phyloP scores from a whole-genome alignment of 2,329 filamentous ascomycete genomes.

The Penicillium occitanis region DNA sequence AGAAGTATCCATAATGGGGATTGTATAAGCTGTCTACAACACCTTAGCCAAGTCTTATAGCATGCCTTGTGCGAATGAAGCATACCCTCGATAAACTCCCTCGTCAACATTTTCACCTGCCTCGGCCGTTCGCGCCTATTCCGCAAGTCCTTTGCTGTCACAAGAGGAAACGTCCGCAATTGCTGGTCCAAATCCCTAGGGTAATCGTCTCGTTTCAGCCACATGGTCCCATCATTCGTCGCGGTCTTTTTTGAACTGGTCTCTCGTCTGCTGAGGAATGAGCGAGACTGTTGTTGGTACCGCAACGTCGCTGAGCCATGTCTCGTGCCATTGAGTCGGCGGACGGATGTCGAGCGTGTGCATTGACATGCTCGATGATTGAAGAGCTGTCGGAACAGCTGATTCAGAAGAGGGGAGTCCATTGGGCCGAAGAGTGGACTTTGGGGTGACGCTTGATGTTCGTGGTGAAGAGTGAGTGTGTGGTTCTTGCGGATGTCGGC shows the following conservation, averaged over 20 bases:
- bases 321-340: slow-evolving; percentile 16
- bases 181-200: slow-evolving; percentile 76
- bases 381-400: slow-evolving; percentile 83
- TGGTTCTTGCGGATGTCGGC: background rate
- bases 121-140: slow-evolving; percentile 71
- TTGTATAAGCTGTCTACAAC: slow-evolving; percentile 84
- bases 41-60: background rate
- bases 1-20: slow-evolving; percentile 92
- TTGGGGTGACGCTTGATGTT: background rate
- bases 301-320: slow-evolving; percentile 20
- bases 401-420: slow-evolving; percentile 77
- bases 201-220: slow-evolving; percentile 81
- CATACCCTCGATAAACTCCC: slow-evolving; percentile 93
- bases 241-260: slow-evolving; percentile 40
- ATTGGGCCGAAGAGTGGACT: slow-evolving; percentile 49
- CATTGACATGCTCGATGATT: slow-evolving; percentile 67
- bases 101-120: slow-evolving; percentile 92
- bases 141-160: slow-evolving; percentile 78
- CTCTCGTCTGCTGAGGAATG: slow-evolving; percentile 36
- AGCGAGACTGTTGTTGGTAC: slow-evolving; percentile 36
- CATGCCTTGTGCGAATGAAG: background rate
- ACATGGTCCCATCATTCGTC: slow-evolving; percentile 64
- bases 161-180: slow-evolving; percentile 76
- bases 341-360: slow-evolving; percentile 22
- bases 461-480: background rate